phyloP scores from a whole-genome alignment of 2,329 filamentous ascomycete genomes.

The Sphaerulina vaccinii region DNA sequence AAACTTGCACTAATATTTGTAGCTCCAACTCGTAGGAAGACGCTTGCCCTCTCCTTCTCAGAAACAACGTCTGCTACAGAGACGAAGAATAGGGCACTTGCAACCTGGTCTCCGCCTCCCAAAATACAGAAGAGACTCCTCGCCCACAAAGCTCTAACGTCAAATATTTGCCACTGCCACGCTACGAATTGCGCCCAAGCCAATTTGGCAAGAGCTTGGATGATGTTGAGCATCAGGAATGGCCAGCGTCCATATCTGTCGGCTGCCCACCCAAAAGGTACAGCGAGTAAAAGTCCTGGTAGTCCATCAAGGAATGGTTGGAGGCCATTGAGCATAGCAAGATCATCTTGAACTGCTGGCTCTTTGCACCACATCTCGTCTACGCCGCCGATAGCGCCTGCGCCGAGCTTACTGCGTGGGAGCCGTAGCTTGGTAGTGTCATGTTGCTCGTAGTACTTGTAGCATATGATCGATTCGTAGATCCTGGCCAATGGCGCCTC shows the following conservation, averaged over 20 bases:
- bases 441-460: constrained; percentile 47
- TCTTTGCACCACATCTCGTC: constrained; percentile 51
- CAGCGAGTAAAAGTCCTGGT: constrained; percentile 38
- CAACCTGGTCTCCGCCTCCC: constrained; percentile 31
- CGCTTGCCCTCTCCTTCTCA: constrained; percentile 29
- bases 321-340: constrained; percentile 55
- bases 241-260: constrained; percentile 39
- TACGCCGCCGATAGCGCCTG: constrained; percentile 35
- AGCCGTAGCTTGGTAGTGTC: constrained; percentile 34
- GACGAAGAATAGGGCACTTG: constrained; percentile 32
- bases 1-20: constrained; percentile 32
- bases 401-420: constrained; percentile 29
- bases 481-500: constrained; percentile 50
- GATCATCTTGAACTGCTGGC: constrained; percentile 49
- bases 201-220: constrained; percentile 26
- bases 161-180: constrained; percentile 38
- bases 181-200: constrained; percentile 37
- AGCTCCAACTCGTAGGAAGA: constrained; percentile 36
- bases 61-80: constrained; percentile 36
- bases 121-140: constrained; percentile 34
- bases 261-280: constrained; percentile 39
- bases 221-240: constrained; percentile 31
- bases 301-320: constrained; percentile 48
- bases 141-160: constrained; percentile 36
- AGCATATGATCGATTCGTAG: constrained; percentile 56